Evolutionary conservation across 306 rosid genomes (phyloP), one percentile per base, ranked within the genome.

Genomic region (Vigna trinervia): DNA sequence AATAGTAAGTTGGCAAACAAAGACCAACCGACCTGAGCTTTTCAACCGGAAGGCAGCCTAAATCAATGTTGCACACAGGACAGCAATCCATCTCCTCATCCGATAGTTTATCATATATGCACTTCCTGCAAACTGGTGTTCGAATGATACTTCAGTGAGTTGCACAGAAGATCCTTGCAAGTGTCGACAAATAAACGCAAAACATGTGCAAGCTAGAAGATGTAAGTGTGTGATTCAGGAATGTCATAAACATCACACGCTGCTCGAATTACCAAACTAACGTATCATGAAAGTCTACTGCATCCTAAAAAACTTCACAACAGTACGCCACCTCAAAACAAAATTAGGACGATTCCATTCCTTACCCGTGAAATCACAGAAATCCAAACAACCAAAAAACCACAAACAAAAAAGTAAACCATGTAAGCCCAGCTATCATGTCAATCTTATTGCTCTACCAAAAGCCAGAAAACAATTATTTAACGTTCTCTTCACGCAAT

Each of bases 41-140:
- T 66, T 95, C 97, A 58, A 87, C 88, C 0, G 99, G 99, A 80
- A 88, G 90, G 78, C 89, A 87, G 10, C 99, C 99, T 12, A 95
- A 87, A 84, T 95, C 99, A 75, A 92, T 83, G 62, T 91, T 75
- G 88, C 99, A 95, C 22, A 88, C 97, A 1, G 99, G 99, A 82
- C 97, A 95, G 69, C 75, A 85, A 71, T 92, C 98, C 46, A 69
- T 59, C 84, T 95, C 97, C 74, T 95, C 97, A 69, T 95, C 97
- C 9, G 97, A 88, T 72, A 95, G 86, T 82, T 88, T 90, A 69
- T 90, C 88, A 43, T 84, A 89, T 76, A 95, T 95, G 84, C 99
- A 95, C 58, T 84, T 91, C 89, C 97, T 90, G 90, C 99, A 95
- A 88, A 95, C 99, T 95, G 96, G 54, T 80, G 76, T 69, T 26